Base-by-base conservation (phyloP, 2,329 filamentous ascomycete species). In the Fusarium verrucosum region DNA sequence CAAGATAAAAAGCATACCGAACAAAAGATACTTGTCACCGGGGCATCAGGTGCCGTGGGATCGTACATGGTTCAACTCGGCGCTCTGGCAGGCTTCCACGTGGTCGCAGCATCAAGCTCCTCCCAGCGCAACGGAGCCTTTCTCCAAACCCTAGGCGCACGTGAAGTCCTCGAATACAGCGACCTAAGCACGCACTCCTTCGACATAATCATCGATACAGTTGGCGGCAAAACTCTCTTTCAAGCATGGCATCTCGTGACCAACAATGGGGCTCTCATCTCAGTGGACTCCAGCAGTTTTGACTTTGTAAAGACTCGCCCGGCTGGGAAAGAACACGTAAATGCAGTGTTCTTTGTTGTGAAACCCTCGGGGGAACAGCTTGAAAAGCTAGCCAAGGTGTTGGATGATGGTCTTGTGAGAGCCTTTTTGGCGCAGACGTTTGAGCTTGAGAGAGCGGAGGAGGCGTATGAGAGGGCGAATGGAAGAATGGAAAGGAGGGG, bases 1-100 rank as follows among this genome's bases (percentile, higher is more conserved):
- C 9, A 37, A 4, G 52, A 62, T 10, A 46, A 49, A 25, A 40
- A 35, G 28, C 58, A 36, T 6, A 13, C 20, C 11, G 25, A 35
- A 11, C 50, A 65, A 1, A 70, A 14, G 16, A 10, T 78, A 28
- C 67, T 79, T 10, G 59, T 79, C 22, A 77, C 76, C 13, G 76
- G 73, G 6, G 75, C 74, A 3, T 73, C 72, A 7, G 77, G 77
- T 4, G 75, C 73, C 2, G 74, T 79, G 11, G 78, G 77, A 2
- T 70, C 71, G 23, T 77, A 74, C 57, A 58, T 73, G 2, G 72
- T 79, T 7, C 73, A 78, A 60, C 65, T 78, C 19, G 77, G 73
- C 3, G 66, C 64, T 13, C 59, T 71, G 14, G 73, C 73, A 0
- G 75, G 75, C 7, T 69, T 72, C 3, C 58, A 70, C 5, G 70